Evolutionary conservation across 176 grass and related monocot genomes (phyloP).

Genomic region (Cenchrus purpureus): DNA sequence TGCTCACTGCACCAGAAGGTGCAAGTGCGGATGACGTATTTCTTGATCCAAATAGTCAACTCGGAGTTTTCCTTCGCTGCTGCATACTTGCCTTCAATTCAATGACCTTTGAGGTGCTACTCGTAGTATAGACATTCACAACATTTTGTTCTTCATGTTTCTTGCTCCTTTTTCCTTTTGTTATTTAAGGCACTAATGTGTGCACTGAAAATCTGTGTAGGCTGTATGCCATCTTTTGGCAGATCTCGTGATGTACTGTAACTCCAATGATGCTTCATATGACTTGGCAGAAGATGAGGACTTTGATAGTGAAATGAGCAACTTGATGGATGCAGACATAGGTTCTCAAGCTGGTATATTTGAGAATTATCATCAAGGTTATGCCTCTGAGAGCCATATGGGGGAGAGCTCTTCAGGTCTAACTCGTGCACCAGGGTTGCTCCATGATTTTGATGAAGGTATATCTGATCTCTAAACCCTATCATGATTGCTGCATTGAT

Average conservation of each 20-base stretch:
- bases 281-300: constrained; percentile 71
- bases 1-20: constrained; percentile 63
- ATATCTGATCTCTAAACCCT: constrained; percentile 30
- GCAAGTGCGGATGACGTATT: constrained; percentile 57
- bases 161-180: background rate
- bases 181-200: constrained; percentile 27
- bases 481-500: constrained; percentile 1
- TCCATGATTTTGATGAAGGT: constrained; percentile 61
- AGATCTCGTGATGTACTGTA: constrained; percentile 75
- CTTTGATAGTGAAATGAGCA: constrained; percentile 52
- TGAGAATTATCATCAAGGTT: constrained; percentile 56
- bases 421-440: constrained; percentile 39
- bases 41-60: constrained; percentile 86
- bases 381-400: constrained; percentile 48
- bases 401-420: constrained; percentile 52
- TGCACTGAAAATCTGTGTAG: constrained; percentile 44
- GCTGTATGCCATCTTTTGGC: constrained; percentile 87
- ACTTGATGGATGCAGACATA: constrained; percentile 59
- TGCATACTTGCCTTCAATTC: constrained; percentile 89
- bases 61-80: constrained; percentile 87
- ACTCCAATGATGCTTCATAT: constrained; percentile 49
- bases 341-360: constrained; percentile 53
- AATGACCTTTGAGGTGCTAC: constrained; percentile 82
- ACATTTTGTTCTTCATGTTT: background rate
- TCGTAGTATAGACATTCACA: constrained; percentile 14